Evolutionary conservation across 345 rosid genomes (phyloP).

Genomic region (Raphanus raphanistrum): DNA sequence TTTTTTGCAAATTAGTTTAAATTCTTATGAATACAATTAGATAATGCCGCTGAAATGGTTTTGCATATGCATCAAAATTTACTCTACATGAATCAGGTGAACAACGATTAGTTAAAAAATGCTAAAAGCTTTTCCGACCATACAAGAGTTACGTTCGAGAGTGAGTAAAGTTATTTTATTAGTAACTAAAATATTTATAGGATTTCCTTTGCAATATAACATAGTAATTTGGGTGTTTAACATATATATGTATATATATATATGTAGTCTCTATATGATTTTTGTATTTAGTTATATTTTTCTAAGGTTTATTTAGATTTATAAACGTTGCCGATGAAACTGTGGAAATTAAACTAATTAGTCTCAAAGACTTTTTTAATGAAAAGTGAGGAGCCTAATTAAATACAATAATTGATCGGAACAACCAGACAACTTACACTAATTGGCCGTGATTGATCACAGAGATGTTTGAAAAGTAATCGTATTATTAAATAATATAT

Average conservation of each 20-base stretch:
- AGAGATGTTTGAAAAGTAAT: not conserved
- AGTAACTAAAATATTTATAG: not conserved
- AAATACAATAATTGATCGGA: constrained; percentile 21
- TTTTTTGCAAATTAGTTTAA: not conserved
- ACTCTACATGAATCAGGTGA: constrained; percentile 1
- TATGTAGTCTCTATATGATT: not conserved
- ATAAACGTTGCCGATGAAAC: not conserved
- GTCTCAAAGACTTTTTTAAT: not conserved
- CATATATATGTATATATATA: not conserved
- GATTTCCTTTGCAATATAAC: not conserved
- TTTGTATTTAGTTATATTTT: not conserved
- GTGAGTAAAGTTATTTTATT: not conserved
- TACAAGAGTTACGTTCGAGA: constrained; percentile 22
- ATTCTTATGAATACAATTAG: not conserved
- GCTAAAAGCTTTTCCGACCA: constrained; percentile 11
- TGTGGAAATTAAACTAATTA: not conserved
- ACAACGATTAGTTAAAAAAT: not conserved
- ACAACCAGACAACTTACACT: constrained; percentile 30
- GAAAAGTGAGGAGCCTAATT: not conserved
- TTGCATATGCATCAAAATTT: not conserved
- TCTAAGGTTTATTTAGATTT: not conserved
- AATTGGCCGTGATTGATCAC: constrained; percentile 24
- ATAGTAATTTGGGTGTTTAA: not conserved
- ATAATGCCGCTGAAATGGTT: not conserved
- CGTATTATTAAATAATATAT: not conserved